Conservation (phyloP, 441 rosid genomes). For the Gossypium trilobum region DNA sequence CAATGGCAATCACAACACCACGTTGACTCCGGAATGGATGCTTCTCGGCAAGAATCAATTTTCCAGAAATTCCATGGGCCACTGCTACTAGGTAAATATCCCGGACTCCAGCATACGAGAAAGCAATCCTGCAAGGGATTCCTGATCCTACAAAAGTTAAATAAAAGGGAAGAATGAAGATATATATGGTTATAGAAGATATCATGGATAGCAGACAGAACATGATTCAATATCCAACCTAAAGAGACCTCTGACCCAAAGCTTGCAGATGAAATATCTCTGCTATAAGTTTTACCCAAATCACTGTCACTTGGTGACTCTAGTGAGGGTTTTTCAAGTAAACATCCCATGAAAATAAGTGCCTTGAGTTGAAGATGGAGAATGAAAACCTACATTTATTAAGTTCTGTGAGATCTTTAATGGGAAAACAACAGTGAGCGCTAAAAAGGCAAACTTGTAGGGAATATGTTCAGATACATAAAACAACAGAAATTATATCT, state of each 20-base stretch:
- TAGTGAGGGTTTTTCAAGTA: constrained; percentile 32
- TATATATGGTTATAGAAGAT: constrained; percentile 11
- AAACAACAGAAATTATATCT: background rate
- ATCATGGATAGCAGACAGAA: background rate
- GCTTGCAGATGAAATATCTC: constrained; percentile 46
- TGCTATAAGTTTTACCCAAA: constrained; percentile 32
- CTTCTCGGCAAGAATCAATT: constrained; percentile 57
- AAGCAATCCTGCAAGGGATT: constrained; percentile 51
- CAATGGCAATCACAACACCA: constrained; percentile 53
- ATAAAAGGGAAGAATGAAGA: constrained; percentile 7
- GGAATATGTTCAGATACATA: background rate
- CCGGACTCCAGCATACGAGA: constrained; percentile 53
- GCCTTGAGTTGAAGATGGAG: constrained; percentile 59
- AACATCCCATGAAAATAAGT: constrained; percentile 32
- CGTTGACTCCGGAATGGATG: constrained; percentile 60
- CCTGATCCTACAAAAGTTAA: constrained; percentile 44
- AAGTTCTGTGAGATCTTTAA: constrained; percentile 13
- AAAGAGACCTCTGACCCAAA: constrained; percentile 62
- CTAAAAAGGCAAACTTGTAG: background rate
- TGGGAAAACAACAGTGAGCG: background rate
- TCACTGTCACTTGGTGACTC: constrained; percentile 22
- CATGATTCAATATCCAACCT: constrained; percentile 30
- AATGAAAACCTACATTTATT: constrained; percentile 33
- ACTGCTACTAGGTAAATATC: constrained; percentile 46
- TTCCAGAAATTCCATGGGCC: constrained; percentile 41